Evolutionary conservation across 2,329 filamentous ascomycete species (phyloP), one percentile per base, ranked within the genome.

Genomic region (Colletotrichum orbiculare): DNA sequence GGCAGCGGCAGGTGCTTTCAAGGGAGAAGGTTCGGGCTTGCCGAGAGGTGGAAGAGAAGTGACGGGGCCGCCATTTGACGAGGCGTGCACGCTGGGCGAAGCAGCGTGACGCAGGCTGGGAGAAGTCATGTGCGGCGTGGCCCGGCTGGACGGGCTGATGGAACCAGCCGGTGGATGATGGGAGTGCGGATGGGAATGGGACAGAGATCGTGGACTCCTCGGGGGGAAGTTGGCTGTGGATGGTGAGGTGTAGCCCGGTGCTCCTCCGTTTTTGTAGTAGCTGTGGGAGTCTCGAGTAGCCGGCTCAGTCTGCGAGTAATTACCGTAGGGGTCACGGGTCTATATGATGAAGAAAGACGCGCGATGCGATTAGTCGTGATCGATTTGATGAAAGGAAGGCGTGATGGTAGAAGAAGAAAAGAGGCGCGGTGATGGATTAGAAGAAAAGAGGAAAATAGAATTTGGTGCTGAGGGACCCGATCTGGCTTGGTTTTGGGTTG

Each of bases 261-360:
- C 52, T 25, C 25, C 4, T 66, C 78, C 77, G 78, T 82, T 83
- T 74, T 82, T 82, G 69, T 85, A 87, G 50, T 82, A 72, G 38
- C 75, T 64, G 55, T 75, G 73, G 62, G 73, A 78, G 47, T 82
- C 73, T 59, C 57, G 75, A 67, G 75, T 72, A 25, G 76, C 70
- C 53, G 74, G 68, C 68, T 76, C 71, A 46, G 81, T 65, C 68
- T 77, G 75, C 52, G 80, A 73, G 73, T 85, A 84, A 45, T 59
- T 66, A 60, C 73, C 75, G 76, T 86, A 86, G 38, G 81, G 73
- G 69, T 87, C 85, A 73, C 80, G 84, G 72, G 77, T 75, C 83
- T 86, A 73, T 70, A 69, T 70, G 65, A 60, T 61, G 69, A 59
- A 46, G 60, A 37, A 65, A 55, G 55, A 64, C 53, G 69, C 37